These are phyloP conservation scores for Apiospora kogelbergensis DNA, from an alignment of 2,329 filamentous ascomycete genomes.

Conservation along the genomic window DNA sequence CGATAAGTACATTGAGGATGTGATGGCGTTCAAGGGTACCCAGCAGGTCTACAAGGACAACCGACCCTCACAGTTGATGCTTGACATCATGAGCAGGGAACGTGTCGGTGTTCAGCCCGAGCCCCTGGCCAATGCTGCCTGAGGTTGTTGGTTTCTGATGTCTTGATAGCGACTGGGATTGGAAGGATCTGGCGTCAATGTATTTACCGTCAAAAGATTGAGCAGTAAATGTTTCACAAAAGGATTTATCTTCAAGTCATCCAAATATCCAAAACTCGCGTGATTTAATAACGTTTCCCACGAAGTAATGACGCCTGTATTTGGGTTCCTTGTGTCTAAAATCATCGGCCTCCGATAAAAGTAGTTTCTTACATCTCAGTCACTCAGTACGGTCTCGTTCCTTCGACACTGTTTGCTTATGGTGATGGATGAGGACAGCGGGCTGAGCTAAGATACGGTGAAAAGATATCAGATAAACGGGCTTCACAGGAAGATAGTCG, in stretches of 20 bases:
- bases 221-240: neutral
- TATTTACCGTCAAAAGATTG: conserved; percentile 1
- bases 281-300: neutral
- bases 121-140: conserved; percentile 54
- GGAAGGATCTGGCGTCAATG: conserved; percentile 5
- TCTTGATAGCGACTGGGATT: conserved; percentile 4
- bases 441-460: no score
- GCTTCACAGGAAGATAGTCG: no score
- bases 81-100: conserved; percentile 91
- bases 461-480: no score
- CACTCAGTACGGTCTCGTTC: no score
- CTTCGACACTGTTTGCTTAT: no score
- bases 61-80: conserved; percentile 81
- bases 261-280: neutral
- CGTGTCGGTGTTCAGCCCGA: conserved; percentile 83
- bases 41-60: conserved; percentile 81
- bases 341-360: neutral
- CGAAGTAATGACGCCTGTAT: neutral
- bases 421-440: no score
- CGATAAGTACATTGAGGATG: conserved; percentile 91
- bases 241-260: neutral
- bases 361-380: no score
- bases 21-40: conserved; percentile 83
- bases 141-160: conserved; percentile 12
- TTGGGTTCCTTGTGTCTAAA: neutral